Evolutionary conservation across 805 yeast species (phyloP), one percentile per base, ranked within the genome.

Genomic region (Schizosaccharomyces osmophilus): DNA sequence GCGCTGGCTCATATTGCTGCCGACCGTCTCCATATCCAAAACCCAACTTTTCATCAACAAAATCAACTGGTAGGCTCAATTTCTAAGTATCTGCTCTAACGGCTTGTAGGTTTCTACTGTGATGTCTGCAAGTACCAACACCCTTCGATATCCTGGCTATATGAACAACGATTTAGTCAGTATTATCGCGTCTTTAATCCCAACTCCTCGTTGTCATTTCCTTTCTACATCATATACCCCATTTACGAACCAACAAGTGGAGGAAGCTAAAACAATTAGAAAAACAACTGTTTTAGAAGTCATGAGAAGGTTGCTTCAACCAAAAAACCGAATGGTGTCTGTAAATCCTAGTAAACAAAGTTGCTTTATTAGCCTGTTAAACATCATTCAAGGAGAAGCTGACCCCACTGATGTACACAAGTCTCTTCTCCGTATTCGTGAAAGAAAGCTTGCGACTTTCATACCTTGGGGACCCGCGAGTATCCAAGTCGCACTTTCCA

Each of bases 141-240:
- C 97, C 0, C 73, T 93, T 57, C 76, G 98, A 66, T 90, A 85
- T 70, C 98, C 98, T 3, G 83, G 93, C 59, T 87, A 87, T 73
- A 83, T 88, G 79, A 89, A 86, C 75, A 85, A 84, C 68, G 87
- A 95, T 3, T 73, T 85, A 65, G 85, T 88, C 48, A 83, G 94
- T 59, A 81, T 93, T 19, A 72, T 87, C 60, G 82, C 96, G 0
- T 81, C 90, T 1, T 72, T 93, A 65, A 79, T 93, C 1, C 96
- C 97, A 1, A 83, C 87, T 0, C 95, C 95, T 0, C 84, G 84
- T 57, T 73, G 85, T 65, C 95, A 87, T 70, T 87, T 85, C 67
- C 68, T 85, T 15, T 76, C 78, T 59, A 83, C 93, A 9, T 78
- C 87, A 63, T 85, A 80, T 67, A 80, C 89, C 1, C 93, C 93